A percentile compares a stretch with the other conserved stretches of the same genome.
These are phyloP conservation scores for Aspergillus felis DNA, from an alignment of 2,329 filamentous ascomycete species.

Conservation along the genomic window DNA sequence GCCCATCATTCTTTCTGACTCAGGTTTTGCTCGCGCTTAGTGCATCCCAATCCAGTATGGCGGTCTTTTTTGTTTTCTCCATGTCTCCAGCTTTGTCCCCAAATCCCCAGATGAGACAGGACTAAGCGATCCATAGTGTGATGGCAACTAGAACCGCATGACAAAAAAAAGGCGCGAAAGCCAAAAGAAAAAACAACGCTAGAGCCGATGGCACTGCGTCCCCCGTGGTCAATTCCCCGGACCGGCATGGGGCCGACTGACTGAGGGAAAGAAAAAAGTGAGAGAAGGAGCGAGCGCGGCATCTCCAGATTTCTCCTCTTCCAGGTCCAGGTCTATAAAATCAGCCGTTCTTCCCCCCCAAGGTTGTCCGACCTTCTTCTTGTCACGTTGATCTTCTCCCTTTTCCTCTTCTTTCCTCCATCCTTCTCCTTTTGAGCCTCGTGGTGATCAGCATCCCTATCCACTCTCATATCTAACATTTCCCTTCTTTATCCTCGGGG, in stretches of 20 bases:
- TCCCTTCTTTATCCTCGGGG: neutral
- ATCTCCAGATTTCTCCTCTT: conserved; percentile 1
- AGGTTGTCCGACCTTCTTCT: neutral
- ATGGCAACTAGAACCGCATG: neutral
- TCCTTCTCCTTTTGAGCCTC: neutral
- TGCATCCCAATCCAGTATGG: neutral
- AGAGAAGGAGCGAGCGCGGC: neutral
- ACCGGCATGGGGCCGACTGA: neutral
- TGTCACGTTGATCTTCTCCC: neutral
- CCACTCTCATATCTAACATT: neutral
- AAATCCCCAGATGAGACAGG: neutral
- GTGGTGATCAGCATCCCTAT: neutral
- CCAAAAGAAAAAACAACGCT: neutral
- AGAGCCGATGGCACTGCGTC: neutral
- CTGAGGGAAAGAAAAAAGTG: neutral
- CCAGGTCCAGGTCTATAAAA: neutral
- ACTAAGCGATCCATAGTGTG: neutral
- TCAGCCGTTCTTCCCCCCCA: neutral
- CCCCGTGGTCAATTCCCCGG: neutral
- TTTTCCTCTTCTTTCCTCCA: neutral
- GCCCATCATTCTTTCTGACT: neutral
- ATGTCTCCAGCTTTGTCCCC: neutral
- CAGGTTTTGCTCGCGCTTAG: neutral
- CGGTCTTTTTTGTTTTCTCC: neutral
- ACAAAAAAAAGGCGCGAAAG: neutral